Percentiles rank a stretch among this genome's conserved stretches.
These are phyloP conservation scores for Lenwebbia sp. DNA, from an alignment of 345 rosid genomes.

Conservation along the genomic window DNA sequence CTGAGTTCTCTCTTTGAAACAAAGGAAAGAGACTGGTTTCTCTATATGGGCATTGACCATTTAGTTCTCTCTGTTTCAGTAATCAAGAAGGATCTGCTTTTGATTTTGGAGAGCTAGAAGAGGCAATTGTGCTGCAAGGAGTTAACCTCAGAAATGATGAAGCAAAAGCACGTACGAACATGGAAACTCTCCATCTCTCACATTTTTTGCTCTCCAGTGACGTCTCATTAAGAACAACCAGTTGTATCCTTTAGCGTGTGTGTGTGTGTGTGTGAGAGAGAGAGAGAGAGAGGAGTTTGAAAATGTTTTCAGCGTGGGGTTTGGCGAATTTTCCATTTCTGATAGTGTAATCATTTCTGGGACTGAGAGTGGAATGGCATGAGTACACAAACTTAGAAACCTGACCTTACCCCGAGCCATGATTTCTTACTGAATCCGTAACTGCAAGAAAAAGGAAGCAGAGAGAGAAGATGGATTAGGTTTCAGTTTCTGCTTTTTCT, in stretches of 20 bases:
- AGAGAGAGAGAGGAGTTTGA: conserved; percentile 22
- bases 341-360: conserved; percentile 49
- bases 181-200: conserved; percentile 6
- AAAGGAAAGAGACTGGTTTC: background rate
- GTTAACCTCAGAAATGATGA: conserved; percentile 72
- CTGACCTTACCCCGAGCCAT: background rate
- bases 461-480: background rate
- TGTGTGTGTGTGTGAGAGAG: conserved; percentile 3
- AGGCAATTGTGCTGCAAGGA: conserved; percentile 92
- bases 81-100: conserved; percentile 77
- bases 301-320: conserved; percentile 8
- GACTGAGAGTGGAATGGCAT: conserved; percentile 53
- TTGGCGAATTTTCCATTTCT: conserved; percentile 30
- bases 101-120: conserved; percentile 97
- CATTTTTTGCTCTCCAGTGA: conserved; percentile 25
- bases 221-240: conserved; percentile 19
- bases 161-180: conserved; percentile 52
- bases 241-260: background rate
- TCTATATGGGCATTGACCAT: background rate
- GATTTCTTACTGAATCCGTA: conserved; percentile 22
- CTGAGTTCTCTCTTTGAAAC: background rate
- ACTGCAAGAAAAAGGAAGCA: conserved; percentile 17
- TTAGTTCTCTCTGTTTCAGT: conserved; percentile 16
- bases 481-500: background rate
- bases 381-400: conserved; percentile 45